phyloP scores from a whole-genome alignment of 768 basidiomycete species.

The Boletus vermiculosoides region DNA sequence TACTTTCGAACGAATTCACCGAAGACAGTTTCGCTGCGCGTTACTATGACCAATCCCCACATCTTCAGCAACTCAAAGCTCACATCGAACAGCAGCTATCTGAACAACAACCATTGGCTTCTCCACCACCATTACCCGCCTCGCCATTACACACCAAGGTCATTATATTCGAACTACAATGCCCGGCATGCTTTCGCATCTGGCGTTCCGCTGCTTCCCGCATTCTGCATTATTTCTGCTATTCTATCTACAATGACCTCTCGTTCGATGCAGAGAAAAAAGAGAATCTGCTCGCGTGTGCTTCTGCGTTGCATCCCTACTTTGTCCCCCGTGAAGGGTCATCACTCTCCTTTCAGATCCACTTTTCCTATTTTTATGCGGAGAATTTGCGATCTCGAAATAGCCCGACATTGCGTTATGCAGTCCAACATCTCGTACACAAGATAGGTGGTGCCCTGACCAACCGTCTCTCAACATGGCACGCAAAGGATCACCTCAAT shows the following conservation, averaged over 20 bases:
- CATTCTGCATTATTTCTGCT: neutral
- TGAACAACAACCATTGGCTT: no score
- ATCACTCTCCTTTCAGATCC: neutral
- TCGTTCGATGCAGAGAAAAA: neutral
- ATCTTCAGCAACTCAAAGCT: neutral
- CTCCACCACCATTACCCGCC: no score
- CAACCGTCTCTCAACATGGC: neutral
- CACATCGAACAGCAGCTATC: neutral
- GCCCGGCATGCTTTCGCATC: no score
- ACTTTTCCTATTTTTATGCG: neutral
- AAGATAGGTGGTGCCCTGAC: neutral
- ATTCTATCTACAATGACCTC: neutral
- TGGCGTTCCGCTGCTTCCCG: no score
- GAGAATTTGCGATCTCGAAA: no score
- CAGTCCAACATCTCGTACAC: neutral
- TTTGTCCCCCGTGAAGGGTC: neutral
- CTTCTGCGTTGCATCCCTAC: constrained; percentile 26
- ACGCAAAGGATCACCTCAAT: no score
- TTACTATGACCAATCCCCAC: neutral
- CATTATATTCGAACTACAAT: no score
- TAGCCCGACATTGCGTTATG: neutral
- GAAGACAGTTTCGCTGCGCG: neutral
- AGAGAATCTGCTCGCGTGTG: neutral
- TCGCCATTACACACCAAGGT: no score
- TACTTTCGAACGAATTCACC: neutral